These are phyloP conservation scores for Obelidium mucronatum DNA, from an alignment of 192 early-diverging fungal species.

Conservation along the genomic window DNA sequence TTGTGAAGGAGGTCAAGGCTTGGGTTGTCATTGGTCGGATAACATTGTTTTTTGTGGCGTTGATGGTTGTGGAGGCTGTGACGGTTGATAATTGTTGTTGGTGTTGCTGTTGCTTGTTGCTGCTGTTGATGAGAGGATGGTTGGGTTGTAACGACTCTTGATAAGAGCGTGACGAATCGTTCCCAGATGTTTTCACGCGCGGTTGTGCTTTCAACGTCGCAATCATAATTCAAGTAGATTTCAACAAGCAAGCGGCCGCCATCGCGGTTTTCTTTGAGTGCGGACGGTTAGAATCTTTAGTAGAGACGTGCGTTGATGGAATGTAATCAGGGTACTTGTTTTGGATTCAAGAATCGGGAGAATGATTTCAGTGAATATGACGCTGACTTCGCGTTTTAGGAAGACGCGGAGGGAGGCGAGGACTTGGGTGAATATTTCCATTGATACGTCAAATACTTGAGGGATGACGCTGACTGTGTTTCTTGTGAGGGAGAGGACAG, in stretches of 20 bases:
- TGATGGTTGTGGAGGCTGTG: conserved; percentile 1
- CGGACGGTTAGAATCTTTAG: conserved; percentile 71
- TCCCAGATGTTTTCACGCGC: conserved; percentile 87
- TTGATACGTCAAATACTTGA: conserved; percentile 81
- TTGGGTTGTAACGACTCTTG: conserved; percentile 60
- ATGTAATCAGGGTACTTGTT: conserved; percentile 51
- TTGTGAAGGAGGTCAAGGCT: conserved; percentile 53
- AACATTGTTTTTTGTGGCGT: background rate
- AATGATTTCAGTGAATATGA: conserved; percentile 88
- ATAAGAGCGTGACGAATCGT: conserved; percentile 75
- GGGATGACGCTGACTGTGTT: conserved; percentile 83
- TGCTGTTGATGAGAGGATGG: background rate
- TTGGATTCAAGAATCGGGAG: conserved; percentile 87
- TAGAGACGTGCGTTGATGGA: conserved; percentile 77
- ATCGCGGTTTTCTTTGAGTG: conserved; percentile 66
- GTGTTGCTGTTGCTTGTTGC: background rate
- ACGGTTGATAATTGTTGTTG: background rate
- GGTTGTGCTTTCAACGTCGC: conserved; percentile 72
- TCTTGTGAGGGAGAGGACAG: conserved; percentile 77
- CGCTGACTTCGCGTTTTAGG: conserved; percentile 86
- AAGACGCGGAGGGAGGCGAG: conserved; percentile 70
- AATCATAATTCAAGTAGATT: conserved; percentile 95
- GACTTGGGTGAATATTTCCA: conserved; percentile 84
- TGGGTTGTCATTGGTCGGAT: conserved; percentile 56
- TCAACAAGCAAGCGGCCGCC: conserved; percentile 76